Evolutionary conservation across 371 early-diverging fungal genomes (phyloP).

Genomic region (Circinella minor): DNA sequence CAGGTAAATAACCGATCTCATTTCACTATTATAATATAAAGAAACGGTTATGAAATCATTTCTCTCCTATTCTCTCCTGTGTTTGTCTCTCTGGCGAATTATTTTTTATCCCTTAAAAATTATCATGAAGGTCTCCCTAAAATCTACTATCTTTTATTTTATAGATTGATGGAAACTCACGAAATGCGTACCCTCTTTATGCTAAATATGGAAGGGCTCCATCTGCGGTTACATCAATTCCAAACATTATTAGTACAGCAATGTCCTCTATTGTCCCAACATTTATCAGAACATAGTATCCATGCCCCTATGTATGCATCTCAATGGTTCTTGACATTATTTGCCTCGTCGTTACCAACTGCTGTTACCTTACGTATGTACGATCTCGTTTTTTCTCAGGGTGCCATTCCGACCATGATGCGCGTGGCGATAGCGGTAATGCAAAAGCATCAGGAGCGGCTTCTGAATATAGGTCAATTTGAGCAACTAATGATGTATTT

Average conservation of each 20-base stretch:
- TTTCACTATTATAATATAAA: too few relatives aligned
- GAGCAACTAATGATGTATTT: slow-evolving; percentile 76
- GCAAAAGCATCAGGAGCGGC: slow-evolving; percentile 69
- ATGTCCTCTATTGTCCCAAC: slow-evolving; percentile 74
- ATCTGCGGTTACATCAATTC: slow-evolving; percentile 81
- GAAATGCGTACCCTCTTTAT: slow-evolving; percentile 77
- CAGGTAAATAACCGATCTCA: slow-evolving; percentile 26
- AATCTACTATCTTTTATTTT: too few relatives aligned
- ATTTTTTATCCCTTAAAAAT: neutral
- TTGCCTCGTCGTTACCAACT: slow-evolving; percentile 86
- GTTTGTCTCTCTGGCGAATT: too few relatives aligned
- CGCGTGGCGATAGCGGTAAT: slow-evolving; percentile 82
- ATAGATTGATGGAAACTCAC: slow-evolving; percentile 82
- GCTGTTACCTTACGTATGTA: slow-evolving; percentile 81
- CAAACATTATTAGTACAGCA: slow-evolving; percentile 79
- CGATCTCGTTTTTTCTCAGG: slow-evolving; percentile 90
- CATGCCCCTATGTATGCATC: slow-evolving; percentile 86
- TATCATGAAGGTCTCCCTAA: neutral
- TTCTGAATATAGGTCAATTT: slow-evolving; percentile 74
- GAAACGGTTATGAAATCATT: too few relatives aligned
- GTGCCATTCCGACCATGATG: slow-evolving; percentile 77
- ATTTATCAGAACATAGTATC: slow-evolving; percentile 75
- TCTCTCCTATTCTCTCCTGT: too few relatives aligned
- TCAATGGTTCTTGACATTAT: slow-evolving; percentile 93
- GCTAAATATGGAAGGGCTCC: slow-evolving; percentile 83